Base-by-base conservation (phyloP, 2,329 filamentous ascomycete genomes). In the Leptographium radiaticola region DNA sequence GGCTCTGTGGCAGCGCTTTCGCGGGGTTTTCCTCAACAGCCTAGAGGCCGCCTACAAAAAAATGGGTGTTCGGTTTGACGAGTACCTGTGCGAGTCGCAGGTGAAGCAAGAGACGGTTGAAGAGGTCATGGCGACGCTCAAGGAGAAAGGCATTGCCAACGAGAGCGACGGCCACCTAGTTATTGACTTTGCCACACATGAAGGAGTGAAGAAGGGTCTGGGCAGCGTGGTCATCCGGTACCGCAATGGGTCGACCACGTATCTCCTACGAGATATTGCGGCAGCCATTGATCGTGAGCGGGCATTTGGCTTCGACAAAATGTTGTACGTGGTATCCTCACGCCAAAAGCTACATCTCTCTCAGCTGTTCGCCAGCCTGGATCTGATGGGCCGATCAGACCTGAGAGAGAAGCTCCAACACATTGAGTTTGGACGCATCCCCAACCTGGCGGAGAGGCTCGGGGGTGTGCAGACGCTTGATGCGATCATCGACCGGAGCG, bases 201-300 rank as follows among this genome's bases (percentile, higher is more conserved):
- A 76, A 8, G 74, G 75, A 2, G 42, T 40, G 25, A 86, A 83
- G 65, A 52, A 50, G 42, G 84, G 83, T 49, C 74, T 87, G 1
- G 84, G 83, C 18, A 81, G 80, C 59, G 81, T 81, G 0, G 75
- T 87, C 39, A 71, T 87, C 48, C 74, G 84, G 59, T 81, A 81
- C 63, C 79, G 82, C 10, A 64, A 62, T 56, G 84, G 84, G 39
- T 85, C 80, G 2, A 79, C 79, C 12, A 74, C 83, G 1, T 87
- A 87, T 65, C 71, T 87, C 39, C 82, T 84, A 33, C 77, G 84
- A 60, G 84, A 87, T 63, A 79, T 87, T 44, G 84, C 80, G 13
- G 80, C 81, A 6, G 80, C 80, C 34, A 65, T 80, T 20, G 81
- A 86, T 66, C 77, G 83, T 64, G 72, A 75, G 54, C 73, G 83